Evolutionary conservation across 148 eudicot genomes (phyloP).

Genomic region (Chenopodium berlandieri): DNA sequence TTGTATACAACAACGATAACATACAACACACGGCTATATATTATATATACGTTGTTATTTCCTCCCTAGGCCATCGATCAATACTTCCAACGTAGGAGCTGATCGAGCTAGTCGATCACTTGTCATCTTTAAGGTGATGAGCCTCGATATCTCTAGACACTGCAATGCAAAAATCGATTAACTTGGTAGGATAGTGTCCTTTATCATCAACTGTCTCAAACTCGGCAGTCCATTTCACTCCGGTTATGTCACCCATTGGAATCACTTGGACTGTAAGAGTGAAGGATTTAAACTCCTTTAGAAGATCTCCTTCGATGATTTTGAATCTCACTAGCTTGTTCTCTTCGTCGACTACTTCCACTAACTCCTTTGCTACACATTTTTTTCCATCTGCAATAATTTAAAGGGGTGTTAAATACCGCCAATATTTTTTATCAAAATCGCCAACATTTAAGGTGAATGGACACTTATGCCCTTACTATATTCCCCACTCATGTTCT

Average conservation of each 20-base stretch:
- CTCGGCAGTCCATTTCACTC: background rate
- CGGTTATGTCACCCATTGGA: background rate
- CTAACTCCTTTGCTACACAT: slow-evolving; percentile 2
- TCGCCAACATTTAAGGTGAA: no score
- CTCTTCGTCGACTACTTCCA: background rate
- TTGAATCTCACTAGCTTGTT: slow-evolving; percentile 5
- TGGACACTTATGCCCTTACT: no score
- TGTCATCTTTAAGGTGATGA: slow-evolving; percentile 2
- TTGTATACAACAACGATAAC: no score
- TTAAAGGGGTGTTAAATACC: background rate
- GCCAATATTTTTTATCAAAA: no score
- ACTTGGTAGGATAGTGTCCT: slow-evolving; percentile 7
- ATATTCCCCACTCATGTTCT: no score
- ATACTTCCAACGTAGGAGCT: background rate
- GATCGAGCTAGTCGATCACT: background rate
- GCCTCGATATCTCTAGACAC: background rate
- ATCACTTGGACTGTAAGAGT: background rate
- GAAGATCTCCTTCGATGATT: slow-evolving; percentile 11
- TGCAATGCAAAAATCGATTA: background rate
- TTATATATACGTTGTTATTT: no score
- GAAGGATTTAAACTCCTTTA: background rate
- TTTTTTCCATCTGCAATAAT: slow-evolving; percentile 1
- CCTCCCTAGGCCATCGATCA: background rate
- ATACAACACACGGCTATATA: no score
- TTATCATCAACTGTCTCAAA: background rate